These are phyloP conservation scores for Diaporthe sp. DNA, from an alignment of 2,329 filamentous ascomycete species.

Conservation along the genomic window DNA sequence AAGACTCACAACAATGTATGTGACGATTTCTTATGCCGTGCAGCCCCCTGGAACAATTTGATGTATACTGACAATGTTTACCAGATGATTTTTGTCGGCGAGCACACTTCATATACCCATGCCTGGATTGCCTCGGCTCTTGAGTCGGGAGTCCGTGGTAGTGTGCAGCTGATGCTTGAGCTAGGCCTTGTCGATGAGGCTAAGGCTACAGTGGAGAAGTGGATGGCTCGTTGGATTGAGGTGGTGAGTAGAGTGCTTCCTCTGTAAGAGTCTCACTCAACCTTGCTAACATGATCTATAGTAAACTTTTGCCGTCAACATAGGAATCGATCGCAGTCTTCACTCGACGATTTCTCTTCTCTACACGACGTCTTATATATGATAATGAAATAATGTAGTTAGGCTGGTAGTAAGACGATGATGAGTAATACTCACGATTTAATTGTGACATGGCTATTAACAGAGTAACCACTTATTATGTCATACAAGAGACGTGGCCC, in stretches of 20 bases:
- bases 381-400: not conserved
- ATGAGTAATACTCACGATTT: not conserved
- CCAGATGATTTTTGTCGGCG: conserved; percentile 72
- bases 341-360: not conserved
- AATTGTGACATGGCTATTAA: not conserved
- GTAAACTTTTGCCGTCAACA: not conserved
- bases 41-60: no score
- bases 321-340: not conserved
- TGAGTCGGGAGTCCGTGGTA: conserved; percentile 75
- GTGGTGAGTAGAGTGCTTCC: conserved; percentile 46
- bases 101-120: conserved; percentile 79
- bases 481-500: no score
- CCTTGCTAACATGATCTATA: not conserved
- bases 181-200: conserved; percentile 78
- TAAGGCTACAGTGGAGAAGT: conserved; percentile 72
- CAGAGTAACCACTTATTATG: no score
- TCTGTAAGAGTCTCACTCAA: rapidly evolving
- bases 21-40: no score
- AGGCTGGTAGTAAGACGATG: not conserved
- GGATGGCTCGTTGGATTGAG: conserved; percentile 78
- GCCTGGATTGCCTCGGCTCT: conserved; percentile 78
- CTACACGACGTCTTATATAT: not conserved
- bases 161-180: conserved; percentile 73
- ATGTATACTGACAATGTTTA: not conserved
- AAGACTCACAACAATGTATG: conserved; percentile 72